Evolutionary conservation across 768 basidiomycete species (phyloP).

Genomic region (Chalciporus chontae): DNA sequence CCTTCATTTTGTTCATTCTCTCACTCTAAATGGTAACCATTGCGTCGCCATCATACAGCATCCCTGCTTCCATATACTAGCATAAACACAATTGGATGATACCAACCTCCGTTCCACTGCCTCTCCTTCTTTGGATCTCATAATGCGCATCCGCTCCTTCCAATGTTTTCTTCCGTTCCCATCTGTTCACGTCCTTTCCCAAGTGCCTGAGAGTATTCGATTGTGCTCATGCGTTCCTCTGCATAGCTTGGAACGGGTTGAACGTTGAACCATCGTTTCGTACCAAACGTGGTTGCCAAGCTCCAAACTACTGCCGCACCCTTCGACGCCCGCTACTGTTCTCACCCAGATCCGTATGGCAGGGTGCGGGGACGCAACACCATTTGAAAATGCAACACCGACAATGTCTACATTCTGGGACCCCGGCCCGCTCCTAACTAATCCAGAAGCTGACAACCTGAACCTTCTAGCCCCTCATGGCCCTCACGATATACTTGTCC

Average conservation of each 20-base stretch:
- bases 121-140: not conserved
- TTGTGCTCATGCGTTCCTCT: not conserved
- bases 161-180: not conserved
- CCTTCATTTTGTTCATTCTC: conserved; percentile 21
- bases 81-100: conserved; percentile 20
- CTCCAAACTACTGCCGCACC: conserved; percentile 21
- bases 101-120: conserved; percentile 11
- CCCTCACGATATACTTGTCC: conserved; percentile 16
- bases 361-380: conserved; percentile 16
- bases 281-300: conserved; percentile 20
- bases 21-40: conserved; percentile 22
- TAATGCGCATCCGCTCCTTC: not conserved
- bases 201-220: not conserved
- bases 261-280: not conserved
- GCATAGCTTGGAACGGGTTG: no score
- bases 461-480: conserved; percentile 21
- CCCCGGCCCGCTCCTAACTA: conserved; percentile 9
- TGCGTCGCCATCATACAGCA: conserved; percentile 21
- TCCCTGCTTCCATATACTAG: conserved; percentile 15
- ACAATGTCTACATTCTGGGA: conserved; percentile 14
- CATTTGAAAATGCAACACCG: conserved; percentile 17
- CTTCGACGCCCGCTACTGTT: not conserved
- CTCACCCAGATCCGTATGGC: conserved; percentile 15
- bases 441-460: conserved; percentile 10
- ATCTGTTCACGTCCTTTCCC: not conserved